Evolutionary conservation across 257 asterid genomes (phyloP), one percentile per base, ranked within the genome.

Genomic region (Ilex aquifolium): DNA sequence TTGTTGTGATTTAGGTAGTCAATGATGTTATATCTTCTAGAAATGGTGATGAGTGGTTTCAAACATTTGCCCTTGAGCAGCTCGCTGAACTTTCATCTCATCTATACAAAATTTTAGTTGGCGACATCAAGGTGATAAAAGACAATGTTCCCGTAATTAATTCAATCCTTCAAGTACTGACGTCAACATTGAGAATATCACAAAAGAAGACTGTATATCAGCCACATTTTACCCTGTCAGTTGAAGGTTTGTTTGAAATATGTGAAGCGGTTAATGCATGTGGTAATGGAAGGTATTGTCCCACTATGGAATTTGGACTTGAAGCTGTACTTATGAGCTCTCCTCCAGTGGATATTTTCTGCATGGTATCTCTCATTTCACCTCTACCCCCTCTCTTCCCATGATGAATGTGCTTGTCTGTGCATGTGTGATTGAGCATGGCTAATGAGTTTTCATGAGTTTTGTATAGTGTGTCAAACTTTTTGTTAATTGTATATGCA

Each of bases 81-180:
- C 94, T 91, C 72, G 75, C 94, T 56, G 96, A 88, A 70, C 85
- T 91, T 74, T 80, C 92, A 27, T 69, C 73, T 60, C 88, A 79
- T 82, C 42, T 88, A 54, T 80, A 71, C 84, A 74, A 72, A 76
- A 75, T 91, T 74, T 74, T 91, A 64, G 81, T 83, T 60, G 73
- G 74, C 65, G 69, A 70, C 54, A 70, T 63, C 63, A 81, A 74
- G 60, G 59, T 73, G 53, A 56, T 71, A 13, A 77, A 72, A 71
- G 77, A 74, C 58, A 80, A 83, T 55, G 72, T 69, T 60, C 44
- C 58, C 29, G 15, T 79, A 32, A 62, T 80, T 66, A 70, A 67
- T 69, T 80, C 84, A 62, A 76, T 87, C 72, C 84, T 91, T 66
- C 83, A 79, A 73, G 69, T 77, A 70, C 59, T 88, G 77, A 73